These are phyloP conservation scores for Colletotrichum phormii DNA, from an alignment of 2,329 filamentous ascomycete species.

Conservation along the genomic window DNA sequence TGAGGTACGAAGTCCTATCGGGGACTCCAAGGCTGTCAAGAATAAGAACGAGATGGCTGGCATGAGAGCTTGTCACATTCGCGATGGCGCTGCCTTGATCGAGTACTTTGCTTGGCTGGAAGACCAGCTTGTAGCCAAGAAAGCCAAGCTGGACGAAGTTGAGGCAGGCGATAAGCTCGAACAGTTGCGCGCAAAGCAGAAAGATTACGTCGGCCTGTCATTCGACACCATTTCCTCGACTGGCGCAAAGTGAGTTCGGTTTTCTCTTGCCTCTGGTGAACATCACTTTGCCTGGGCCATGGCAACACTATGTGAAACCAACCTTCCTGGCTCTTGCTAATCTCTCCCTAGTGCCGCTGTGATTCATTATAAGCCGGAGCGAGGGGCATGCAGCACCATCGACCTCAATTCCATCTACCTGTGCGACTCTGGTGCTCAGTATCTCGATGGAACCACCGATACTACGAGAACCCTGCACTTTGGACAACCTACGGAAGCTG, in stretches of 20 bases:
- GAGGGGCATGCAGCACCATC: slow-evolving; percentile 82
- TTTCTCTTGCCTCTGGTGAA: not conserved
- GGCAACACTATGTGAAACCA: too few relatives aligned
- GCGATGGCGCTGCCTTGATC: slow-evolving; percentile 90
- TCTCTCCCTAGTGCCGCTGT: slow-evolving; percentile 76
- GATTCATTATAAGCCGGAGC: slow-evolving; percentile 94
- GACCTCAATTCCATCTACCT: slow-evolving; percentile 90
- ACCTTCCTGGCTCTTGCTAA: not conserved
- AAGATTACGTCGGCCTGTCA: slow-evolving; percentile 88
- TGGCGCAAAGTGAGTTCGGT: slow-evolving; percentile 74
- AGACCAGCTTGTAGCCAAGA: slow-evolving; percentile 82
- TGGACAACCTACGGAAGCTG: slow-evolving; percentile 82
- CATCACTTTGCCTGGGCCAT: not conserved
- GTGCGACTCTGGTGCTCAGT: slow-evolving; percentile 98
- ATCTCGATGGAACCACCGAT: slow-evolving; percentile 94
- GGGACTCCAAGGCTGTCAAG: slow-evolving; percentile 93
- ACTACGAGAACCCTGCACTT: slow-evolving; percentile 96
- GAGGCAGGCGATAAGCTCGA: slow-evolving; percentile 93
- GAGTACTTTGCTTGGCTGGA: slow-evolving; percentile 98
- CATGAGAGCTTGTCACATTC: slow-evolving; percentile 93
- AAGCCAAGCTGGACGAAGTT: slow-evolving; percentile 84
- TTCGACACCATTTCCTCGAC: slow-evolving; percentile 98
- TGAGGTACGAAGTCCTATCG: slow-evolving; percentile 86
- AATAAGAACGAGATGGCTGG: slow-evolving; percentile 90
- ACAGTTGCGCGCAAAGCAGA: slow-evolving; percentile 72